phyloP scores from a whole-genome alignment of 2,329 filamentous ascomycete genomes.

The Alternaria gaisen region DNA sequence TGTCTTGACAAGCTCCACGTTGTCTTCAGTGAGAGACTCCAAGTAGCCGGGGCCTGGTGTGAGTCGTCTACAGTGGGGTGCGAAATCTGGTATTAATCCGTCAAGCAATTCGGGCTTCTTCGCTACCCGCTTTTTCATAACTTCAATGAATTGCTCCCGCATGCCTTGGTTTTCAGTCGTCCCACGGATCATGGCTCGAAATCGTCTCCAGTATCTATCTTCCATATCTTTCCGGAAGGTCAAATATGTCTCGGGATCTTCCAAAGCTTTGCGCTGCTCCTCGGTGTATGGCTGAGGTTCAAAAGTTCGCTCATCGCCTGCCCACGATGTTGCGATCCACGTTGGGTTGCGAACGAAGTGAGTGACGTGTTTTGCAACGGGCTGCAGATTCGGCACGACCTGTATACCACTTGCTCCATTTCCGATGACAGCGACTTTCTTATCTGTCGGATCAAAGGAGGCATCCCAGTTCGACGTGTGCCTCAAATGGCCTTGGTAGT shows the following conservation, averaged over 20 bases:
- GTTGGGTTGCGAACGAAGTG: conserved; percentile 68
- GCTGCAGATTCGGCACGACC: conserved; percentile 67
- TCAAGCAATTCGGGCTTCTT: conserved; percentile 55
- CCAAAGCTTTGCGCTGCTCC: conserved; percentile 65
- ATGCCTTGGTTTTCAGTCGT: conserved; percentile 46
- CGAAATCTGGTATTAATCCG: conserved; percentile 53
- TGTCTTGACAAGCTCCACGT: conserved; percentile 53
- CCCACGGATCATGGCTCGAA: conserved; percentile 51
- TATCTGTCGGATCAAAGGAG: conserved; percentile 62
- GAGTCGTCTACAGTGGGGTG: conserved; percentile 44
- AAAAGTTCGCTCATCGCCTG: conserved; percentile 53
- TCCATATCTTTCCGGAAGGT: conserved; percentile 54
- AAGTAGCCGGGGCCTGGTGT: conserved; percentile 51
- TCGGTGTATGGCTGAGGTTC: conserved; percentile 56
- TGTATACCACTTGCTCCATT: conserved; percentile 72
- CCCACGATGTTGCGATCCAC: conserved; percentile 66
- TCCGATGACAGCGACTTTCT: conserved; percentile 69
- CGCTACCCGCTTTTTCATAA: conserved; percentile 50
- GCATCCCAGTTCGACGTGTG: conserved; percentile 46
- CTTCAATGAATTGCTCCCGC: conserved; percentile 41
- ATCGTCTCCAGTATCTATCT: conserved; percentile 67
- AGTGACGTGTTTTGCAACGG: conserved; percentile 59
- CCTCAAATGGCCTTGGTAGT: conserved; percentile 39
- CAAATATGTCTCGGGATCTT: conserved; percentile 69
- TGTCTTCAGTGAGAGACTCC: conserved; percentile 53